A percentile compares a stretch with the other conserved stretches of the same genome.
phyloP scores from a whole-genome alignment of 2,329 filamentous ascomycete species.

The Ophiostoma pallidulum region DNA sequence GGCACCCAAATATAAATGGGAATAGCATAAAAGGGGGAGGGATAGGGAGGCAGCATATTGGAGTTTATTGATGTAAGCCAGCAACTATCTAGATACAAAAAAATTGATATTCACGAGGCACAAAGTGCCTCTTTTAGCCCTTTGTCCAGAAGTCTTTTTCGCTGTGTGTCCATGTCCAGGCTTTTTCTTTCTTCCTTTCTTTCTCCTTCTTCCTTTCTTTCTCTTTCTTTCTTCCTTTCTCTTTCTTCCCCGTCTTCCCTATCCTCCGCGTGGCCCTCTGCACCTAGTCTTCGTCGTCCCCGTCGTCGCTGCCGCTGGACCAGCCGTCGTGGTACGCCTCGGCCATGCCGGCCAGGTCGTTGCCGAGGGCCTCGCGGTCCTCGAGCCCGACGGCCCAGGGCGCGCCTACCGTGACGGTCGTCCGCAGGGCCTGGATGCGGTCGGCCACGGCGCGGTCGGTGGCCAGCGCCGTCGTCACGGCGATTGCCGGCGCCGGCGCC shows the following conservation, averaged over 20 bases:
- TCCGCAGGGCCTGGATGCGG: constrained; percentile 56
- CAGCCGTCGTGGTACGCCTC: constrained; percentile 87
- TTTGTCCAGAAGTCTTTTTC: too few relatives aligned
- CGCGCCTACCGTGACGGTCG: constrained; percentile 40
- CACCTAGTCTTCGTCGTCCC: constrained; percentile 61
- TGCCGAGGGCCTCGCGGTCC: constrained; percentile 74
- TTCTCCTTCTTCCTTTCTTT: not conserved
- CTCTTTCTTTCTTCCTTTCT: not conserved
- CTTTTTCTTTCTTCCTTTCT: not conserved
- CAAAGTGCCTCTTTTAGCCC: too few relatives aligned
- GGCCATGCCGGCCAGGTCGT: constrained; percentile 70
- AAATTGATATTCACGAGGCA: too few relatives aligned
- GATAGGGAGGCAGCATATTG: too few relatives aligned
- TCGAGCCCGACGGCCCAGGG: constrained; percentile 57
- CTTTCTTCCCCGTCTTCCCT: not conserved
- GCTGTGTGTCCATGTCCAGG: too few relatives aligned
- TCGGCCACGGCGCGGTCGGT: constrained; percentile 66
- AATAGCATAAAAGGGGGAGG: too few relatives aligned
- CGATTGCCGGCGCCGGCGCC: constrained; percentile 31
- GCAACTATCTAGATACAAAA: too few relatives aligned
- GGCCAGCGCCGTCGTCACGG: constrained; percentile 52
- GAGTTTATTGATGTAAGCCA: too few relatives aligned
- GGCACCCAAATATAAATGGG: too few relatives aligned
- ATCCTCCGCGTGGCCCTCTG: too few relatives aligned
- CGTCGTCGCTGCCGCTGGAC: constrained; percentile 65